Conservation (phyloP, 805 yeast species). For the Brettanomyces sp. region DNA sequence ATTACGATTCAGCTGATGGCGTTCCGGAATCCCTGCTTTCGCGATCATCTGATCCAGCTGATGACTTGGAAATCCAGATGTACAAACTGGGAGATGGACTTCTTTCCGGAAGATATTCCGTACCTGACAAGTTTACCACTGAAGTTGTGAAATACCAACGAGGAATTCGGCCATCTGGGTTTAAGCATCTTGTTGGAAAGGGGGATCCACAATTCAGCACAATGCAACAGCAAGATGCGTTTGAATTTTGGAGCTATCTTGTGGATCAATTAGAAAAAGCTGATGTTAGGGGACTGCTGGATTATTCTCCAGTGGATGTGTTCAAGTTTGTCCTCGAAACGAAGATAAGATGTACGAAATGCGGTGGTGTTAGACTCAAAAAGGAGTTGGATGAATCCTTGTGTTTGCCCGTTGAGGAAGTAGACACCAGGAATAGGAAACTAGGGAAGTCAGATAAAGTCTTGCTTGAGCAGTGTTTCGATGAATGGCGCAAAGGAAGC, state of each 20-base stretch:
- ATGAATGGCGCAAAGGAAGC: conserved; percentile 37
- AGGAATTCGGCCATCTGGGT: conserved; percentile 70
- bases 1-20: conserved; percentile 23
- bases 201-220: conserved; percentile 77
- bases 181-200: conserved; percentile 69
- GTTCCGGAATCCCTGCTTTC: conserved; percentile 24
- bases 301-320: conserved; percentile 36
- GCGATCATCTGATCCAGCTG: conserved; percentile 43
- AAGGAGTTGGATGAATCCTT: conserved; percentile 53
- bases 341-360: conserved; percentile 47
- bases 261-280: conserved; percentile 50
- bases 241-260: conserved; percentile 72
- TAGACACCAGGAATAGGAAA: conserved; percentile 32
- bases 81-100: conserved; percentile 75
- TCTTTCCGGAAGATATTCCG: conserved; percentile 61
- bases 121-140: conserved; percentile 37
- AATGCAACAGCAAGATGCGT: conserved; percentile 90
- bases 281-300: conserved; percentile 24
- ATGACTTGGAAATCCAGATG: conserved; percentile 65
- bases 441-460: conserved; percentile 40
- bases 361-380: conserved; percentile 52
- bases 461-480: conserved; percentile 40
- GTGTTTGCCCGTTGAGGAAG: conserved; percentile 45
- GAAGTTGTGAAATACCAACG: conserved; percentile 47
- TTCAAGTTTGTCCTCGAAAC: conserved; percentile 61